These are phyloP conservation scores for Coemansia sp. DNA, from an alignment of 192 early-diverging fungal species.

Conservation along the genomic window DNA sequence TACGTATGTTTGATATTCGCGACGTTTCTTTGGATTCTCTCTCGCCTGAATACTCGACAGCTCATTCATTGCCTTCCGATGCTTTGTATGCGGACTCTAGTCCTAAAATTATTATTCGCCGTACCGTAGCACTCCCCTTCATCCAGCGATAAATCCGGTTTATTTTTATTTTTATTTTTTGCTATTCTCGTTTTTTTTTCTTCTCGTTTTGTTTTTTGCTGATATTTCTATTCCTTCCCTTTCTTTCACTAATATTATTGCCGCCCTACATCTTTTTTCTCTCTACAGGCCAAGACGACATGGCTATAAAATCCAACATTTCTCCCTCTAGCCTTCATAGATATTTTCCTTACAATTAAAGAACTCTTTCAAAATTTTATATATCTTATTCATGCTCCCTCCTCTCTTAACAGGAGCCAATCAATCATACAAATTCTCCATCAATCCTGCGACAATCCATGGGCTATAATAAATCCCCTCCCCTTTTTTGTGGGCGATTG, in stretches of 20 bases:
- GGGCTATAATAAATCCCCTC: too few relatives aligned
- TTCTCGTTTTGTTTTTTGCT: conserved; percentile 7
- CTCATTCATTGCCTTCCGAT: background rate
- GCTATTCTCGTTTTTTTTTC: background rate
- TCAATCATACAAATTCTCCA: too few relatives aligned
- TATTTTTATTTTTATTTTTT: background rate
- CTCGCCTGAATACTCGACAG: background rate
- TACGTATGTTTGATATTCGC: conserved; percentile 30
- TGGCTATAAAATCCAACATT: too few relatives aligned
- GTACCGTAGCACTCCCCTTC: background rate
- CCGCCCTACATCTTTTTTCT: background rate
- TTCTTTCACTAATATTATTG: conserved; percentile 5
- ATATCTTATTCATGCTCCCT: too few relatives aligned
- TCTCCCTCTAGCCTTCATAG: too few relatives aligned
- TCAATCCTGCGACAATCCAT: too few relatives aligned
- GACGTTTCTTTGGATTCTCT: background rate
- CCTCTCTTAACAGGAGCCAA: too few relatives aligned
- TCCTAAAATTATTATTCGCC: background rate
- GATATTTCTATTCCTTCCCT: background rate
- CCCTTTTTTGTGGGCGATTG: too few relatives aligned
- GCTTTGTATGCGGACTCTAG: background rate
- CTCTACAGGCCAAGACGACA: too few relatives aligned
- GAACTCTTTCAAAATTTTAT: too few relatives aligned
- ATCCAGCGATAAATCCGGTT: background rate
- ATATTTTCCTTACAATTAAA: too few relatives aligned